These are phyloP conservation scores for Trifolium dubium DNA, from an alignment of 306 rosid species.

Conservation along the genomic window DNA sequence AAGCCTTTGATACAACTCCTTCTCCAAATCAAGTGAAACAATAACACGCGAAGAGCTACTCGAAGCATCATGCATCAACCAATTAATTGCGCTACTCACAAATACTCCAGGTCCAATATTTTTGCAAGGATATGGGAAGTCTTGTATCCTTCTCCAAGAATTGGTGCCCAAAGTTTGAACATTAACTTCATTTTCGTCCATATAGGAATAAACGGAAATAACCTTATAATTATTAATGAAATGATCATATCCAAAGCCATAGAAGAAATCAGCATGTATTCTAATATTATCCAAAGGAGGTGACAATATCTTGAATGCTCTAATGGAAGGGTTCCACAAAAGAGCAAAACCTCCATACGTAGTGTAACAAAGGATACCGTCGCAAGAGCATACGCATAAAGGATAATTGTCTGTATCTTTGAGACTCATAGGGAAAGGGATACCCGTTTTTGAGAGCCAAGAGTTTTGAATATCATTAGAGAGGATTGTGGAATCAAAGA, in stretches of 20 bases:
- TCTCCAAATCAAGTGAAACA: neutral
- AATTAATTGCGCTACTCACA: neutral
- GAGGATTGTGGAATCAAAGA: neutral
- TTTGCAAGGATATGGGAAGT: neutral
- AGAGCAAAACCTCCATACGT: neutral
- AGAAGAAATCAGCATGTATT: no score
- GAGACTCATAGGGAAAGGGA: no score
- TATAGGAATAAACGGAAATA: no score
- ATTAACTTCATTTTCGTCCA: no score
- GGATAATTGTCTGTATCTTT: no score
- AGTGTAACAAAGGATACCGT: neutral
- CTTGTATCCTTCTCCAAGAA: neutral
- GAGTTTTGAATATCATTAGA: no score
- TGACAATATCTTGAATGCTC: neutral
- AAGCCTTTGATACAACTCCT: neutral
- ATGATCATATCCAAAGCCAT: no score
- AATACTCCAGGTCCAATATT: neutral
- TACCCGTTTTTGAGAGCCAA: no score
- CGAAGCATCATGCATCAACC: no score
- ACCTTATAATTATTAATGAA: no score
- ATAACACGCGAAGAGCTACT: no score
- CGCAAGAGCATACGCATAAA: neutral
- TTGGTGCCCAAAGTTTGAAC: neutral
- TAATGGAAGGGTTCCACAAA: neutral
- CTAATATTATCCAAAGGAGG: no score